phyloP scores from a whole-genome alignment of 257 asterid species.

The Nicotiana undulata region DNA sequence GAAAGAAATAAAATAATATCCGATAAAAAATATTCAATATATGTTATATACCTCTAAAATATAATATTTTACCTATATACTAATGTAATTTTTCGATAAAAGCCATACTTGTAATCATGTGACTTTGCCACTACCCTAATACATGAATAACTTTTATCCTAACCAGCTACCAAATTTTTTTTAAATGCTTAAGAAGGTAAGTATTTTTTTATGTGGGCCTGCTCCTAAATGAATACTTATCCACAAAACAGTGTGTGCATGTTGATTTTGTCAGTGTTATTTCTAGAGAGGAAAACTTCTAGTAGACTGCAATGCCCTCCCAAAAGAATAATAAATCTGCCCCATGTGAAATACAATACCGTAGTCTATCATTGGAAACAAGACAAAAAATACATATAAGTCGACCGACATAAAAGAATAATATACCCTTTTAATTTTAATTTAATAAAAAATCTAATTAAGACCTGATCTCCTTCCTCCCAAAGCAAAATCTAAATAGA shows the following conservation, averaged over 20 bases:
- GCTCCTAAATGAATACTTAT: neutral
- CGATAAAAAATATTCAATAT: no score
- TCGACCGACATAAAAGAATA: neutral
- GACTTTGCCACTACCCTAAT: no score
- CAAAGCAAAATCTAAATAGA: neutral
- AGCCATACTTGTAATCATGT: no score
- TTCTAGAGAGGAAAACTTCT: neutral
- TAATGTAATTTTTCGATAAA: no score
- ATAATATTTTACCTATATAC: no score
- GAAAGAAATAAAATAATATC: no score
- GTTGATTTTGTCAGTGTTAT: neutral
- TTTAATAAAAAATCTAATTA: neutral
- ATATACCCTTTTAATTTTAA: neutral
- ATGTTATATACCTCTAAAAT: no score
- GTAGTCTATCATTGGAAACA: neutral
- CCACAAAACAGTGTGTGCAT: constrained; percentile 1
- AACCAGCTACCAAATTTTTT: no score
- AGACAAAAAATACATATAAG: neutral
- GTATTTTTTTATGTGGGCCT: neutral
- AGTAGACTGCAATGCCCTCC: neutral
- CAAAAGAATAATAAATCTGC: neutral
- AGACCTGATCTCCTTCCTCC: neutral
- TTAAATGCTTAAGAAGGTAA: neutral
- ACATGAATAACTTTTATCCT: no score
- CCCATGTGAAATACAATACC: neutral